A percentile compares a stretch with the other conserved stretches of the same genome.
Evolutionary conservation across 345 rosid species (phyloP).

Genomic region (Aurinia saxatilis): DNA sequence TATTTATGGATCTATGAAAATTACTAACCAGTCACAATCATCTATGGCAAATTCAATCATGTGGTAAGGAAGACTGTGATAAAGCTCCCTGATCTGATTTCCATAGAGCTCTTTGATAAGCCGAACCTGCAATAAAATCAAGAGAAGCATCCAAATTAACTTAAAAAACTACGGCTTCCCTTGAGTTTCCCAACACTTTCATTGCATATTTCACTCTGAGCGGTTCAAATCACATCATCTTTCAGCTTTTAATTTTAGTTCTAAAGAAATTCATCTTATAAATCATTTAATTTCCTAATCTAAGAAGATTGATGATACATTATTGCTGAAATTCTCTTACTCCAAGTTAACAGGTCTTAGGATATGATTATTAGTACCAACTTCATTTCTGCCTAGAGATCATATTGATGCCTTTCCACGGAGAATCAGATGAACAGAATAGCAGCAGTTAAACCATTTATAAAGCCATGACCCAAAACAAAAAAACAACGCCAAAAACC

Average conservation of each 20-base stretch:
- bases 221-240: neutral
- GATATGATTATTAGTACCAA: neutral
- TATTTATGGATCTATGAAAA: neutral
- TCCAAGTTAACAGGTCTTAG: neutral
- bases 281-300: neutral
- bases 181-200: neutral
- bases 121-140: conserved; percentile 53
- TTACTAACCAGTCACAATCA: conserved; percentile 72
- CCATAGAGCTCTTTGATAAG: conserved; percentile 90
- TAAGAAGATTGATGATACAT: neutral
- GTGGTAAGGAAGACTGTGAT: conserved; percentile 91
- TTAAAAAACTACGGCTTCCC: neutral
- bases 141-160: neutral
- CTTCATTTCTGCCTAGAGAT: neutral
- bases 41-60: conserved; percentile 76
- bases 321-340: neutral
- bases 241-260: neutral
- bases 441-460: neutral
- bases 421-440: neutral
- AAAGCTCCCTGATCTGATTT: conserved; percentile 81
- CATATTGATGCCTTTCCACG: neutral
- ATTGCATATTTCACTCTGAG: neutral
- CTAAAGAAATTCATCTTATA: neutral
- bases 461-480: neutral
- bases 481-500: neutral